A percentile compares a stretch with the other conserved stretches of the same genome.
These are phyloP conservation scores for Nakazawaea ambrosiae DNA, from an alignment of 805 yeast genomes.

Conservation along the genomic window DNA sequence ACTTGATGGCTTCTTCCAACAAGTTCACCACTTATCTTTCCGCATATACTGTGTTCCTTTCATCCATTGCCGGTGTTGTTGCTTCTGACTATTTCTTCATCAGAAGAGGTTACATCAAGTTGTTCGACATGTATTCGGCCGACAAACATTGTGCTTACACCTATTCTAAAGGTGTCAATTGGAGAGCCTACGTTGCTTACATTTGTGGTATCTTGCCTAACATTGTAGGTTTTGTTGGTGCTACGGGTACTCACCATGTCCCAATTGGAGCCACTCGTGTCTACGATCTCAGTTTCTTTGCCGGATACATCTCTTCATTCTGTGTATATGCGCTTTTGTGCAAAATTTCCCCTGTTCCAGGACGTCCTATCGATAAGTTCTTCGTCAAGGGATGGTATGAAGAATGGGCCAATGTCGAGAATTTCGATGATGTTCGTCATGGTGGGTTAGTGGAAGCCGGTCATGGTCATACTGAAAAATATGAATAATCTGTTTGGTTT, in stretches of 20 bases:
- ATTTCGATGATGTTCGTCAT: slow-evolving; percentile 34
- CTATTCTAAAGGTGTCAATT: slow-evolving; percentile 64
- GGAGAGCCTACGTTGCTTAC: slow-evolving; percentile 82
- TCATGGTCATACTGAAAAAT: not conserved
- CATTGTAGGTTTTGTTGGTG: slow-evolving; percentile 83
- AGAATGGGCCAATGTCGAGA: slow-evolving; percentile 57
- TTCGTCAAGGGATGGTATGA: slow-evolving; percentile 58
- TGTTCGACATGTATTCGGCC: slow-evolving; percentile 58
- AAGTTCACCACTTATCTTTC: slow-evolving; percentile 74
- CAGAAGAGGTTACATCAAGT: slow-evolving; percentile 61
- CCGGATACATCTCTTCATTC: slow-evolving; percentile 62
- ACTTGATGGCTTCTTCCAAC: slow-evolving; percentile 59
- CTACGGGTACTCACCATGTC: slow-evolving; percentile 60
- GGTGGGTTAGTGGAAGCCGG: slow-evolving; percentile 9
- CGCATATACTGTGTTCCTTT: slow-evolving; percentile 77
- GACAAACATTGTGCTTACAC: slow-evolving; percentile 41
- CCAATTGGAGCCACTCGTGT: slow-evolving; percentile 74
- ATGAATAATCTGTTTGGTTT: not conserved
- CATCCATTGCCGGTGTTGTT: slow-evolving; percentile 76
- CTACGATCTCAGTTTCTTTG: slow-evolving; percentile 67
- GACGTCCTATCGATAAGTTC: slow-evolving; percentile 31
- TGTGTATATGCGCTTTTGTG: slow-evolving; percentile 47
- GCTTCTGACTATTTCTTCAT: slow-evolving; percentile 63
- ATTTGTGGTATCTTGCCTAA: slow-evolving; percentile 76
- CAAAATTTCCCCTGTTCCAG: slow-evolving; percentile 41